phyloP scores from a whole-genome alignment of 2,329 filamentous ascomycete species.

The Ophiostoma montium region DNA sequence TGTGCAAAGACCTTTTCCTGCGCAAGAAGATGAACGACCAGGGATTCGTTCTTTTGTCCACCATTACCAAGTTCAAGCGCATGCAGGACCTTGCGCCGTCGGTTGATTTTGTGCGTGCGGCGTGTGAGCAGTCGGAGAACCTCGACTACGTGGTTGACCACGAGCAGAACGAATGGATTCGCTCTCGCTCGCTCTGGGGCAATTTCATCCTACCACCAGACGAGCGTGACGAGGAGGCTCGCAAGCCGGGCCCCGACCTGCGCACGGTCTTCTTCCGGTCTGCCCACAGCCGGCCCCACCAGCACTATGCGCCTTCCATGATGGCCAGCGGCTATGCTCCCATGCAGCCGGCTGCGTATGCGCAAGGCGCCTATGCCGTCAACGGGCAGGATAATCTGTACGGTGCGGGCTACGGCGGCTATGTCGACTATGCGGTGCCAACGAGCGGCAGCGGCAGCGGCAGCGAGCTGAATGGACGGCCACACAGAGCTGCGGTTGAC shows the following conservation, averaged over 20 bases:
- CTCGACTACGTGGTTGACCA: constrained; percentile 64
- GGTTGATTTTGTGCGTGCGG: constrained; percentile 57
- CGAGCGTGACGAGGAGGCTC: constrained; percentile 58
- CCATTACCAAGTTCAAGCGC: constrained; percentile 78
- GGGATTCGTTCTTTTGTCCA: constrained; percentile 69
- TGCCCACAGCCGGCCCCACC: constrained; percentile 17
- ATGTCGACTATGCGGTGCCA: constrained; percentile 1
- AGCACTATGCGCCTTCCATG: constrained; percentile 16
- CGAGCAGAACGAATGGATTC: constrained; percentile 66
- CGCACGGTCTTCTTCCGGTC: constrained; percentile 15
- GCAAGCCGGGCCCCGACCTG: constrained; percentile 48
- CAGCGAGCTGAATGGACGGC: constrained; percentile 22
- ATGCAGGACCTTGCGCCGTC: constrained; percentile 62
- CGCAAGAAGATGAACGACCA: constrained; percentile 89
- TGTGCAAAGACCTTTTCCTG: constrained; percentile 84
- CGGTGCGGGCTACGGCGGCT: constrained; percentile 14
- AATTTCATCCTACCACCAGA: constrained; percentile 62
- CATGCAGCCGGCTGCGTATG: constrained; percentile 16
- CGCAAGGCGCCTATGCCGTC: constrained; percentile 15
- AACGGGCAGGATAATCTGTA: constrained; percentile 18
- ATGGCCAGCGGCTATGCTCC: constrained; percentile 18
- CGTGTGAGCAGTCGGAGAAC: constrained; percentile 55
- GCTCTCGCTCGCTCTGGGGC: constrained; percentile 62
- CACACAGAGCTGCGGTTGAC: constrained; percentile 28
- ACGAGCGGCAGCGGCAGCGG: constrained; percentile 21